Evolutionary conservation across 352 stramenopile species (phyloP).

Genomic region (Globisporangium cylindrosporum): DNA sequence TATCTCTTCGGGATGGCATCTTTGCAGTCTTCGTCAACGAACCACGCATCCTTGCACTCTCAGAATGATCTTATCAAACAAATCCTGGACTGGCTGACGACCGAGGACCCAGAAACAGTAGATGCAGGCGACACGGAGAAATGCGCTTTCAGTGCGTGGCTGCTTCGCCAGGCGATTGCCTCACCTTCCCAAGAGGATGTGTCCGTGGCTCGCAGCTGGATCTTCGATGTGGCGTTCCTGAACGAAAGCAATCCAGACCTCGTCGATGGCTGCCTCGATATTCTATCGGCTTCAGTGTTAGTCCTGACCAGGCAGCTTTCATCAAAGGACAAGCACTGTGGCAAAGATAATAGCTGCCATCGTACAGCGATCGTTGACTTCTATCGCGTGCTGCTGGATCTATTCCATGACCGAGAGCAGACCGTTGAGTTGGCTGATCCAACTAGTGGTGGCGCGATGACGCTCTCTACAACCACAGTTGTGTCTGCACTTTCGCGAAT

Average conservation of each 20-base stretch:
- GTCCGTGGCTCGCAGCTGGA: slow-evolving; percentile 33
- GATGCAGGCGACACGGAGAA: slow-evolving; percentile 18
- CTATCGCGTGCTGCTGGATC: slow-evolving; percentile 26
- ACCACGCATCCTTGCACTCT: not conserved
- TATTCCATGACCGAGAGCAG: slow-evolving; percentile 40
- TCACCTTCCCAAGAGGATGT: not conserved
- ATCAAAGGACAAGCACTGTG: not conserved
- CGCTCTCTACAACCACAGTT: slow-evolving; percentile 21
- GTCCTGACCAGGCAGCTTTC: slow-evolving; percentile 22
- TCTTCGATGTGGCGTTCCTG: slow-evolving; percentile 62
- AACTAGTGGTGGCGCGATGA: slow-evolving; percentile 29
- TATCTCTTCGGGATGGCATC: slow-evolving; percentile 39
- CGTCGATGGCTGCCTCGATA: slow-evolving; percentile 25
- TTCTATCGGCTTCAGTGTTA: slow-evolving; percentile 23
- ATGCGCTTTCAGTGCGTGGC: slow-evolving; percentile 32
- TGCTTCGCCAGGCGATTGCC: slow-evolving; percentile 21
- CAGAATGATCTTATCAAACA: slow-evolving; percentile 4
- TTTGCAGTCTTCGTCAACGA: slow-evolving; percentile 8
- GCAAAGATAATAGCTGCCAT: slow-evolving; percentile 7
- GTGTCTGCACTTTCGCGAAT: slow-evolving; percentile 24
- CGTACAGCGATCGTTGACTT: slow-evolving; percentile 19
- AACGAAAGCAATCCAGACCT: slow-evolving; percentile 27
- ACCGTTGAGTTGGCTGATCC: slow-evolving; percentile 34
- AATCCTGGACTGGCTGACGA: slow-evolving; percentile 6
- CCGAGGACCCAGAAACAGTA: slow-evolving; percentile 7